Evolutionary conservation across 2,329 filamentous ascomycete species (phyloP), one percentile per base, ranked within the genome.

Genomic region (Akanthomyces uredinophilus): DNA sequence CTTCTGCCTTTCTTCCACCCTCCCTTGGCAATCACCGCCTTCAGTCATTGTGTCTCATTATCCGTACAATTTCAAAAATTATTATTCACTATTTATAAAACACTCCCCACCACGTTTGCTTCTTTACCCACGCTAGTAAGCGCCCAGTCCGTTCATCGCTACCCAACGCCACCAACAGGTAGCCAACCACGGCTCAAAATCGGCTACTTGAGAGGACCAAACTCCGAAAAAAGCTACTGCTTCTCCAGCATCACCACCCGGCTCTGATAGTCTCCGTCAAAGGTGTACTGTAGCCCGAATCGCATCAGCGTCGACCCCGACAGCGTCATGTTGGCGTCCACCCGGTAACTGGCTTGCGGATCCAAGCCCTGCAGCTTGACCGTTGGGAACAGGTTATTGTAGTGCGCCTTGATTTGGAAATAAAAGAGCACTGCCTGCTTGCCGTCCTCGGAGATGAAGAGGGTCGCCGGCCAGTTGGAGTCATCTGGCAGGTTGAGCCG

Each of bases 281-380:
- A 82, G 5, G 71, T 66, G 70, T 80, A 76, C 71, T 86, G 83
- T 43, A 89, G 67, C 0, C 86, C 86, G 1, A 77, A 76, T 65
- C 86, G 87, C 83, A 88, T 87, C 68, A 88, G 74, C 8, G 83
- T 87, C 11, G 79, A 78, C 0, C 86, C 86, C 0, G 81, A 83
- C 64, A 81, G 82, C 7, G 78, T 80, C 29, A 71, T 75, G 35
- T 82, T 79, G 0, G 81, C 83, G 47, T 81, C 75, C 20, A 85
- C 72, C 18, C 72, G 79, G 66, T 88, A 89, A 55, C 70, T 78
- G 0, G 84, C 83, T 6, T 68, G 63, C 0, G 80, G 66, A 62
- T 88, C 85, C 60, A 89, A 68, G 0, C 86, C 86, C 65, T 84
- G 79, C 43, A 89, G 67, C 35, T 77, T 78, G 41, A 88, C 64